A percentile compares a stretch with the other conserved stretches of the same genome.
Evolutionary conservation across 2,329 filamentous ascomycete species (phyloP).

Genomic region (Stagonosporopsis cucurbitacearum): DNA sequence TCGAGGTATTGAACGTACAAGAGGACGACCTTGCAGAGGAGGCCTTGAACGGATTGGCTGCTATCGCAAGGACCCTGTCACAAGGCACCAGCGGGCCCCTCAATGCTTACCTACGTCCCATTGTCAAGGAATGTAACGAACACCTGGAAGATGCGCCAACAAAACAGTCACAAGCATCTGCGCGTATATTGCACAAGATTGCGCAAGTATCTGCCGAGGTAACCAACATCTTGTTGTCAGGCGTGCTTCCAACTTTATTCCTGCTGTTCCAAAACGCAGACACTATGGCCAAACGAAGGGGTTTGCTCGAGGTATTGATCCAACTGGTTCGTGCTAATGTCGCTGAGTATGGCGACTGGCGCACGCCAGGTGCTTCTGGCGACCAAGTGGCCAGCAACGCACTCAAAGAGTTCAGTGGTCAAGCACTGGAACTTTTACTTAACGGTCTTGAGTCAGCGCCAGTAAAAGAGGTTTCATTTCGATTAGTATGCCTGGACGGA

Average conservation of each 20-base stretch:
- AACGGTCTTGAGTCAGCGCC: slow-evolving; percentile 54
- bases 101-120: slow-evolving; percentile 63
- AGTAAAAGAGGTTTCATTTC: slow-evolving; percentile 58
- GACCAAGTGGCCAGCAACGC: slow-evolving; percentile 44
- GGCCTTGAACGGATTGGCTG: slow-evolving; percentile 61
- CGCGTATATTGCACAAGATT: slow-evolving; percentile 64
- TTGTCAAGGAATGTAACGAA: slow-evolving; percentile 71
- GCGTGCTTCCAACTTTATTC: slow-evolving; percentile 64
- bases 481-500: slow-evolving; percentile 54
- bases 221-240: slow-evolving; percentile 62
- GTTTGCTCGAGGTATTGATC: slow-evolving; percentile 66
- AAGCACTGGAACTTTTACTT: slow-evolving; percentile 52
- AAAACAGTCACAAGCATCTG: slow-evolving; percentile 70
- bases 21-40: slow-evolving; percentile 69
- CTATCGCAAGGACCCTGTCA: slow-evolving; percentile 63
- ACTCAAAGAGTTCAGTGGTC: slow-evolving; percentile 49
- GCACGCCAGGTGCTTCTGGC: slow-evolving; percentile 49
- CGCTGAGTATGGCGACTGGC: slow-evolving; percentile 64
- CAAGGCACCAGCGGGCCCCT: slow-evolving; percentile 56
- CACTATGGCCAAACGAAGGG: slow-evolving; percentile 67
- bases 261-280: slow-evolving; percentile 66
- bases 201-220: slow-evolving; percentile 62
- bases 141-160: slow-evolving; percentile 72
- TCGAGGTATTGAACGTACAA: slow-evolving; percentile 70
- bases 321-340: slow-evolving; percentile 65